Evolutionary conservation across 2,329 filamentous ascomycete species (phyloP).

Genomic region (Hypoxylon sp.): DNA sequence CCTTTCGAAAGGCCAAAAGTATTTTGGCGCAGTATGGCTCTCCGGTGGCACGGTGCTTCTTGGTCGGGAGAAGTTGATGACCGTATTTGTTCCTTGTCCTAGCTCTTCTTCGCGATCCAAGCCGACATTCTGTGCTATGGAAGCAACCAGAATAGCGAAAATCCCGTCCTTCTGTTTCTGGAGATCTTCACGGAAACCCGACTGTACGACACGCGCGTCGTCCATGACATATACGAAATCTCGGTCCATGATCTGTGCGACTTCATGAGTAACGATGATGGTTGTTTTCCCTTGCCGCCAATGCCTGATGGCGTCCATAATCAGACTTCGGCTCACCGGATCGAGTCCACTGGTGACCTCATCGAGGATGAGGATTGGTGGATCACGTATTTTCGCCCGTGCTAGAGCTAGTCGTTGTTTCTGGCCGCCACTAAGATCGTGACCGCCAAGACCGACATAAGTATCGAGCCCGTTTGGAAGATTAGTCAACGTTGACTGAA

Average conservation of each 20-base stretch:
- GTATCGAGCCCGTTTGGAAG: slow-evolving; percentile 82
- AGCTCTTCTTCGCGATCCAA: not conserved
- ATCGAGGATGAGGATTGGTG: slow-evolving; percentile 86
- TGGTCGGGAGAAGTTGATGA: slow-evolving; percentile 43
- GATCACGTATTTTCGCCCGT: slow-evolving; percentile 80
- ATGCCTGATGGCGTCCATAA: slow-evolving; percentile 81
- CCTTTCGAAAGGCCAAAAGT: slow-evolving; percentile 33
- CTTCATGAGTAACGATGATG: slow-evolving; percentile 92
- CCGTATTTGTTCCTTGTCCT: slow-evolving; percentile 10
- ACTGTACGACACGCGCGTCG: slow-evolving; percentile 74
- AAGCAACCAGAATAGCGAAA: slow-evolving; percentile 62
- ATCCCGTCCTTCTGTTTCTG: slow-evolving; percentile 58
- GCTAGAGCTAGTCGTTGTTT: slow-evolving; percentile 86
- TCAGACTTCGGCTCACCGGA: slow-evolving; percentile 73
- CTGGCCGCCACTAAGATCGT: slow-evolving; percentile 85
- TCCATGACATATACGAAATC: slow-evolving; percentile 89
- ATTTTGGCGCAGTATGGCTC: slow-evolving; percentile 26
- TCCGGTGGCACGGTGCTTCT: slow-evolving; percentile 39
- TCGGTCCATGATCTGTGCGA: slow-evolving; percentile 77
- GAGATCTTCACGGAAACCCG: slow-evolving; percentile 74
- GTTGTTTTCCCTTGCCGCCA: slow-evolving; percentile 90
- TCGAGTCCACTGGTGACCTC: slow-evolving; percentile 92
- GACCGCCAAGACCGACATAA: slow-evolving; percentile 76
- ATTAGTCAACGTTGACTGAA: slow-evolving; percentile 75
- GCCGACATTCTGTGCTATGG: slow-evolving; percentile 17